A percentile compares a stretch with the other conserved stretches of the same genome.
Evolutionary conservation across 805 yeast genomes (phyloP).

Genomic region (Zygotorulaspora danielsina): DNA sequence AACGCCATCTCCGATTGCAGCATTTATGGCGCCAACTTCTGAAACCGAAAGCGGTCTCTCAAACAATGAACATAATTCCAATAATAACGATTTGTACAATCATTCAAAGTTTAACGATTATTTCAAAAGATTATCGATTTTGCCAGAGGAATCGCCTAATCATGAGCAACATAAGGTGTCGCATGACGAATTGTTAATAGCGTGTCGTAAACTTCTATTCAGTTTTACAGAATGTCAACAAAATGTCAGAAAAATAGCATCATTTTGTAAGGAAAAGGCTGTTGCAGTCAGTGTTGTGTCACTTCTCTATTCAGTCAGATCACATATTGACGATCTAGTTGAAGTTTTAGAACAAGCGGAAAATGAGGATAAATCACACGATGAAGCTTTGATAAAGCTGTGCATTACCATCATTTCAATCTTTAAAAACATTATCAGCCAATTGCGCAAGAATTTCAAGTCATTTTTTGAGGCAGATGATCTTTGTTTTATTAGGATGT

Average conservation of each 20-base stretch:
- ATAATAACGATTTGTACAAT: conserved; percentile 27
- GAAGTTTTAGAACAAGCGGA: conserved; percentile 52
- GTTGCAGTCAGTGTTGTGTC: conserved; percentile 53
- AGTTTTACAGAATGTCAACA: conserved; percentile 63
- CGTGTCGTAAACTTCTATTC: conserved; percentile 57
- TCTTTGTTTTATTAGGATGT: conserved; percentile 59
- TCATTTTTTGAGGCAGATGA: conserved; percentile 55
- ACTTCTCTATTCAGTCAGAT: conserved; percentile 47
- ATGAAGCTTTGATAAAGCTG: conserved; percentile 37
- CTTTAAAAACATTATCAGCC: conserved; percentile 48
- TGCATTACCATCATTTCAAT: conserved; percentile 40
- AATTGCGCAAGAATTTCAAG: conserved; percentile 45
- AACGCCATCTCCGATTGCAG: conserved; percentile 12
- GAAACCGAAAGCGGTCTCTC: conserved; percentile 8
- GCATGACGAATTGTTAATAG: conserved; percentile 33
- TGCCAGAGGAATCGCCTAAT: conserved; percentile 45
- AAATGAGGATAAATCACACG: conserved; percentile 37
- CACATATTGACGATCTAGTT: conserved; percentile 53
- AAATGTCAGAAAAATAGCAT: conserved; percentile 51
- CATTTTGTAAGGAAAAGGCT: conserved; percentile 54
- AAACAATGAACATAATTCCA: conserved; percentile 5
- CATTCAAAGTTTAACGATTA: conserved; percentile 53
- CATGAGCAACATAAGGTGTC: conserved; percentile 26
- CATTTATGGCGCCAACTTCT: conserved; percentile 3
- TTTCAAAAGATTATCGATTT: conserved; percentile 58